phyloP scores from a whole-genome alignment of 768 basidiomycete species.

The Xanthoconium stramineum region DNA sequence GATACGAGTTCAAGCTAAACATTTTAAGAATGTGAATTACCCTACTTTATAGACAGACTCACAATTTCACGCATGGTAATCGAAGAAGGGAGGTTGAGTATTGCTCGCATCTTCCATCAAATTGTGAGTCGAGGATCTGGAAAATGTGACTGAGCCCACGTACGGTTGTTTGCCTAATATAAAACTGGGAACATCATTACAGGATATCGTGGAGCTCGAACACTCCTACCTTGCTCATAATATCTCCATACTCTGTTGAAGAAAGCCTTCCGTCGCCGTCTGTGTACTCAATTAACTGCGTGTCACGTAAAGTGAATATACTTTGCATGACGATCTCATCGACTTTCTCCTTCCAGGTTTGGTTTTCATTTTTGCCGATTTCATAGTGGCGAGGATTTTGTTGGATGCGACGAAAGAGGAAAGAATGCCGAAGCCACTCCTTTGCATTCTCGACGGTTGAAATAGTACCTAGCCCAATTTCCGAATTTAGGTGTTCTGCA shows the following conservation, averaged over 20 bases:
- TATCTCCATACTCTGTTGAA: slow-evolving; percentile 76
- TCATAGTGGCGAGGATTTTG: slow-evolving; percentile 81
- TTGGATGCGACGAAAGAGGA: slow-evolving; percentile 81
- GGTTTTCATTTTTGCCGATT: slow-evolving; percentile 49
- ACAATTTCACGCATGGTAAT: slow-evolving; percentile 68
- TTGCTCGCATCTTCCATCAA: slow-evolving; percentile 57
- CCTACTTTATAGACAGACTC: slow-evolving; percentile 20
- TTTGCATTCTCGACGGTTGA: slow-evolving; percentile 65
- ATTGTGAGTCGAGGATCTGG: not conserved
- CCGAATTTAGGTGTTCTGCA: slow-evolving; percentile 90
- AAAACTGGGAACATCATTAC: slow-evolving; percentile 49
- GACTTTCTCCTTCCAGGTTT: slow-evolving; percentile 68
- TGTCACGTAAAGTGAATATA: slow-evolving; percentile 55
- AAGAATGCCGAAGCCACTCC: slow-evolving; percentile 80
- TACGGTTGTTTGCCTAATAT: slow-evolving; percentile 70
- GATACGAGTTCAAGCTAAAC: slow-evolving; percentile 63
- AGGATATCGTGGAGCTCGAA: not conserved
- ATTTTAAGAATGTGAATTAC: slow-evolving; percentile 2
- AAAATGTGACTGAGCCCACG: slow-evolving; percentile 6
- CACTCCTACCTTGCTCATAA: slow-evolving; percentile 74
- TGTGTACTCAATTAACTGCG: slow-evolving; percentile 53
- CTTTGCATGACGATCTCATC: slow-evolving; percentile 73
- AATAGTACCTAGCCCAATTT: slow-evolving; percentile 87
- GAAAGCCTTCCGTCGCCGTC: slow-evolving; percentile 42
- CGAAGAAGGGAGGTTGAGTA: slow-evolving; percentile 55